Percentiles rank a stretch among this genome's conserved stretches.
Conservation (phyloP, 768 basidiomycete species). For the Naganishia randhawae region DNA sequence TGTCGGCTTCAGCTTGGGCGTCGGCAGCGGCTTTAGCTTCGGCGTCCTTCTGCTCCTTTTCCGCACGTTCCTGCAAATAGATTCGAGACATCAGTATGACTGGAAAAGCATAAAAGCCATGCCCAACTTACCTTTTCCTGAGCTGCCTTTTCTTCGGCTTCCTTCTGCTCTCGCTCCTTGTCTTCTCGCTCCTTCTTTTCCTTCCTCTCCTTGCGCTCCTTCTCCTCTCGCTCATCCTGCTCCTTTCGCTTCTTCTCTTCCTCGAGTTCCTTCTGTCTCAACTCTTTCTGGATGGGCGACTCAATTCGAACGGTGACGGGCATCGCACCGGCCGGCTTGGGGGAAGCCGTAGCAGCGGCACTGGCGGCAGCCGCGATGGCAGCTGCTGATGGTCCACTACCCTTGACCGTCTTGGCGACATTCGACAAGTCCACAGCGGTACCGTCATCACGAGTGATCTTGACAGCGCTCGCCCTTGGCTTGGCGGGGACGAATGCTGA, state of each 20-base stretch:
- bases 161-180: conserved; percentile 32
- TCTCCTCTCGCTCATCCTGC: conserved; percentile 45
- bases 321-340: conserved; percentile 33
- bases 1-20: conserved; percentile 24
- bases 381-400: conserved; percentile 40
- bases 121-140: conserved; percentile 61
- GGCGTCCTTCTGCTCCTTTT: conserved; percentile 34
- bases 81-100: conserved; percentile 49
- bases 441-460: conserved; percentile 53
- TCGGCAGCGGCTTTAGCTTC: conserved; percentile 31
- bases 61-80: conserved; percentile 59
- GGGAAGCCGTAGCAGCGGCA: conserved; percentile 51
- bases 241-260: conserved; percentile 37
- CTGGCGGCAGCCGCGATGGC: conserved; percentile 45
- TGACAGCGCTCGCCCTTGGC: conserved; percentile 50
- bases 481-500: conserved; percentile 48
- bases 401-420: conserved; percentile 52
- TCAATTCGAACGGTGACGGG: conserved; percentile 47
- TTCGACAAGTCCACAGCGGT: conserved; percentile 56
- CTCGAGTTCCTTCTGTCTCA: conserved; percentile 39
- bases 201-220: conserved; percentile 52
- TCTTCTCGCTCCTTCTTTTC: conserved; percentile 44
- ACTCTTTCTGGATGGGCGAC: conserved; percentile 44
- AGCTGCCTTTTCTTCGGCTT: conserved; percentile 18
- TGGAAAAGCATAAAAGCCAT: conserved; percentile 42